Evolutionary conservation across 1,139 yeast genomes (phyloP).

Genomic region (Suhomyces bolitotheri): DNA sequence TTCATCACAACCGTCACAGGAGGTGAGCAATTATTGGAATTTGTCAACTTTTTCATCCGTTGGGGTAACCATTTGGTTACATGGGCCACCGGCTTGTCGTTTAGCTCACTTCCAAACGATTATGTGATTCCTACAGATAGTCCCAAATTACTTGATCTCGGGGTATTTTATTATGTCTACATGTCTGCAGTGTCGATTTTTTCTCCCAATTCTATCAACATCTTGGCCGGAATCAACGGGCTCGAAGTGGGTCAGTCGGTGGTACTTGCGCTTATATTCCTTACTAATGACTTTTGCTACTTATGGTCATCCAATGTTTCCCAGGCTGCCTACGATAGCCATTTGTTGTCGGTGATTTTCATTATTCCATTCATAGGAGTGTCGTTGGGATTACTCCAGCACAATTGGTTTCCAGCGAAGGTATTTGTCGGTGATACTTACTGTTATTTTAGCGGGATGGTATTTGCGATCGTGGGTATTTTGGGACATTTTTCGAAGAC

Average conservation of each 20-base stretch:
- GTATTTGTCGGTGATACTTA: constrained; percentile 98
- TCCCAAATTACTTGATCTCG: constrained; percentile 67
- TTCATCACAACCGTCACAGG: constrained; percentile 48
- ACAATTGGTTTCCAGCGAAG: constrained; percentile 86
- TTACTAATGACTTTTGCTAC: constrained; percentile 77
- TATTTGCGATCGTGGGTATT: constrained; percentile 94
- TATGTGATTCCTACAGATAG: constrained; percentile 30
- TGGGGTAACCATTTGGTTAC: constrained; percentile 38
- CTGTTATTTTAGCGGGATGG: constrained; percentile 98
- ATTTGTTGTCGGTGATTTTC: constrained; percentile 75
- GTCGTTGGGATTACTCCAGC: constrained; percentile 69
- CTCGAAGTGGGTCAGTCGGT: constrained; percentile 94
- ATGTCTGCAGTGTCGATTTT: constrained; percentile 92
- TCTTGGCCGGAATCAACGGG: constrained; percentile 94
- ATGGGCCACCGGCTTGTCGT: constrained; percentile 38
- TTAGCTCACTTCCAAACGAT: constrained; percentile 38
- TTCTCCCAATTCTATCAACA: constrained; percentile 96
- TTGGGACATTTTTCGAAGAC: constrained; percentile 96
- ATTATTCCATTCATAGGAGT: constrained; percentile 87
- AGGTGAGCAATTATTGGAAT: constrained; percentile 24
- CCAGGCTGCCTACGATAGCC: constrained; percentile 75
- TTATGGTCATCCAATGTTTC: constrained; percentile 43
- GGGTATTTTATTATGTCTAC: constrained; percentile 75
- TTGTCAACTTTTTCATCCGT: constrained; percentile 26
- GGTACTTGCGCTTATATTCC: constrained; percentile 67